Evolutionary conservation across 345 rosid genomes (phyloP).

Genomic region (Clarkia xantiana): DNA sequence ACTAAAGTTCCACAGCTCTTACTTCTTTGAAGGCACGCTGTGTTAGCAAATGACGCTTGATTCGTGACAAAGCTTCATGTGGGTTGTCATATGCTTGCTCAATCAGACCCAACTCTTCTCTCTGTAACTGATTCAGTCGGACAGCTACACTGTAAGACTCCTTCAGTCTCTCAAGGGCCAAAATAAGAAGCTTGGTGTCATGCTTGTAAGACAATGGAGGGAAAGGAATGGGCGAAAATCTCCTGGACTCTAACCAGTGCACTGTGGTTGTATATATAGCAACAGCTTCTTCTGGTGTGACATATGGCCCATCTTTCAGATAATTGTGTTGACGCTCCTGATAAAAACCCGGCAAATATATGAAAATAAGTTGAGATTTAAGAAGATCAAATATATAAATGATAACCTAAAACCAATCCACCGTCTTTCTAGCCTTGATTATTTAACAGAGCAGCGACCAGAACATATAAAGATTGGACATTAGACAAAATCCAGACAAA

Average conservation of each 20-base stretch:
- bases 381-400: too few relatives aligned
- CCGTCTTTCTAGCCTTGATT: too few relatives aligned
- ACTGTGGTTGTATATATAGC: slow-evolving; percentile 97
- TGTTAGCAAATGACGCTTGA: slow-evolving; percentile 96
- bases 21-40: slow-evolving; percentile 99
- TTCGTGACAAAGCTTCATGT: slow-evolving; percentile 91
- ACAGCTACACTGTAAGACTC: slow-evolving; percentile 99
- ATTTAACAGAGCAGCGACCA: too few relatives aligned
- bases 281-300: slow-evolving; percentile 98
- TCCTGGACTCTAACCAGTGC: slow-evolving; percentile 97
- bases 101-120: slow-evolving; percentile 97
- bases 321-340: slow-evolving; percentile 98
- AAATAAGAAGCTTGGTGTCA: slow-evolving; percentile 92
- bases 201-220: slow-evolving; percentile 98
- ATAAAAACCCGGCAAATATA: slow-evolving; percentile 1
- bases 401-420: too few relatives aligned
- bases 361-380: slow-evolving; percentile 1
- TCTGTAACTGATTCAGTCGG: slow-evolving; percentile 89
- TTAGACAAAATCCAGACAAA: too few relatives aligned
- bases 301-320: slow-evolving; percentile 98
- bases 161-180: slow-evolving; percentile 94
- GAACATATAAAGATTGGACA: too few relatives aligned
- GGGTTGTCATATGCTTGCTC: slow-evolving; percentile 99
- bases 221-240: slow-evolving; percentile 94
- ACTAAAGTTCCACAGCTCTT: slow-evolving; percentile 8